Conservation (phyloP, 352 stramenopile species). For the Pythium pyrilobum region DNA sequence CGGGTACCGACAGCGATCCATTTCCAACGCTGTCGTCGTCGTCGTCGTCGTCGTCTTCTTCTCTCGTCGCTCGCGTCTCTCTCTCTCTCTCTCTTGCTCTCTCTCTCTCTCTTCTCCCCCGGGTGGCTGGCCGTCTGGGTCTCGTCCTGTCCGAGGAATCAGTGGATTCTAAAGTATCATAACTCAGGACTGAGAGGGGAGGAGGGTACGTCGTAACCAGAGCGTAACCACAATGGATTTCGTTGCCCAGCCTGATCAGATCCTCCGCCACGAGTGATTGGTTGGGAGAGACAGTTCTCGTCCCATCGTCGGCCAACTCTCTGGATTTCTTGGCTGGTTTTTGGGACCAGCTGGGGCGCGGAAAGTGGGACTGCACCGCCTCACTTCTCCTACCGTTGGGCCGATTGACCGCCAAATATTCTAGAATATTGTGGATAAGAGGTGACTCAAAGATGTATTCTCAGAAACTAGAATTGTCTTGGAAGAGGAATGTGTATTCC, state of each 20-base stretch:
- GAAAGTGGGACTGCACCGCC: background rate
- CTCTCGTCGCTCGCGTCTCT: background rate
- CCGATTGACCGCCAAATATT: background rate
- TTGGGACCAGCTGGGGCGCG: slow-evolving; percentile 1
- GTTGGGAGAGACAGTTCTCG: slow-evolving; percentile 17
- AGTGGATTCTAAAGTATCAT: slow-evolving; percentile 21
- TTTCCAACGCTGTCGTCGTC: background rate
- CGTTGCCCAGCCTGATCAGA: background rate
- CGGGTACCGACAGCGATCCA: slow-evolving; percentile 16
- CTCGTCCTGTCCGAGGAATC: slow-evolving; percentile 6
- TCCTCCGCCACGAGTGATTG: slow-evolving; percentile 5
- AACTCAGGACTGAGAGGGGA: slow-evolving; percentile 11
- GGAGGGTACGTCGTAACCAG: slow-evolving; percentile 11
- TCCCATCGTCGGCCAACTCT: slow-evolving; percentile 7
- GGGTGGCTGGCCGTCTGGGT: no score
- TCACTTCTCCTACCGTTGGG: slow-evolving; percentile 5
- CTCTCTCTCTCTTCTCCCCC: background rate
- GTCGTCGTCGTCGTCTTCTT: background rate
- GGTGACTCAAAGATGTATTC: background rate
- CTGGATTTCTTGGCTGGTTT: slow-evolving; percentile 20
- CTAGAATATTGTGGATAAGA: slow-evolving; percentile 1
- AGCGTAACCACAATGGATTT: background rate
- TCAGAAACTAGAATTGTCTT: background rate
- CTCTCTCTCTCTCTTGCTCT: background rate
- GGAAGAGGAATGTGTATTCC: background rate